Conservation (phyloP, 129 eudicot genomes). For the Silybum marianum region DNA sequence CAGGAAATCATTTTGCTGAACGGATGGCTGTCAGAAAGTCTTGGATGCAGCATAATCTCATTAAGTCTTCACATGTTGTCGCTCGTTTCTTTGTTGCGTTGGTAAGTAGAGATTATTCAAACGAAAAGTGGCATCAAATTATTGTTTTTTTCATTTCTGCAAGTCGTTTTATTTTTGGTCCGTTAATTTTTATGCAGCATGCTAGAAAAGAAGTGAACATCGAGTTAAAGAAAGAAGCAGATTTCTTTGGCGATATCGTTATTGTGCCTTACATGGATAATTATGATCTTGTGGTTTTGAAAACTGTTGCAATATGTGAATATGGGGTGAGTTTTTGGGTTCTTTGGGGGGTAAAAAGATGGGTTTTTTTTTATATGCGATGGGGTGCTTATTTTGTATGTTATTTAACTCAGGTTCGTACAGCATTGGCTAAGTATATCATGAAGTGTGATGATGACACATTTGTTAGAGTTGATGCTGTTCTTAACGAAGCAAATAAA, state of each 20-base stretch:
- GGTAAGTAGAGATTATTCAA: slow-evolving; percentile 39
- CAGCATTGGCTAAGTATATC: slow-evolving; percentile 67
- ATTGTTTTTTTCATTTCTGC: background rate
- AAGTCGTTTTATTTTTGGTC: background rate
- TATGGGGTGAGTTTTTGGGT: slow-evolving; percentile 65
- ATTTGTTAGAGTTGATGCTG: slow-evolving; percentile 74
- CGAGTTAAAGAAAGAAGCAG: slow-evolving; percentile 86
- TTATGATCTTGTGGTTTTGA: slow-evolving; percentile 90
- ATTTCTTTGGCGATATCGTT: slow-evolving; percentile 84
- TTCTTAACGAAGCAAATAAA: slow-evolving; percentile 58
- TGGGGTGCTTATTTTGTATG: slow-evolving; percentile 6
- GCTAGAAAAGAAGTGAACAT: slow-evolving; percentile 74
- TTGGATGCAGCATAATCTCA: slow-evolving; percentile 86
- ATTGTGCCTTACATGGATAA: slow-evolving; percentile 91
- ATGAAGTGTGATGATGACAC: slow-evolving; percentile 99
- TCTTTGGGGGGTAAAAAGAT: background rate
- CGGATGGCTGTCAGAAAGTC: slow-evolving; percentile 97
- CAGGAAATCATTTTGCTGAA: slow-evolving; percentile 97
- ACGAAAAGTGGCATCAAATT: background rate
- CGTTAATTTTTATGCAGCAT: slow-evolving; percentile 45
- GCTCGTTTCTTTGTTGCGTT: slow-evolving; percentile 96
- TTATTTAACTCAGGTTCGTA: slow-evolving; percentile 52
- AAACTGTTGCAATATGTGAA: slow-evolving; percentile 89
- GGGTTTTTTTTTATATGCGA: background rate
- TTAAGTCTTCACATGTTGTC: slow-evolving; percentile 67